Percentiles rank a stretch among this genome's conserved stretches.
phyloP scores from a whole-genome alignment of 257 asterid genomes.

The Buddleja alternifolia region DNA sequence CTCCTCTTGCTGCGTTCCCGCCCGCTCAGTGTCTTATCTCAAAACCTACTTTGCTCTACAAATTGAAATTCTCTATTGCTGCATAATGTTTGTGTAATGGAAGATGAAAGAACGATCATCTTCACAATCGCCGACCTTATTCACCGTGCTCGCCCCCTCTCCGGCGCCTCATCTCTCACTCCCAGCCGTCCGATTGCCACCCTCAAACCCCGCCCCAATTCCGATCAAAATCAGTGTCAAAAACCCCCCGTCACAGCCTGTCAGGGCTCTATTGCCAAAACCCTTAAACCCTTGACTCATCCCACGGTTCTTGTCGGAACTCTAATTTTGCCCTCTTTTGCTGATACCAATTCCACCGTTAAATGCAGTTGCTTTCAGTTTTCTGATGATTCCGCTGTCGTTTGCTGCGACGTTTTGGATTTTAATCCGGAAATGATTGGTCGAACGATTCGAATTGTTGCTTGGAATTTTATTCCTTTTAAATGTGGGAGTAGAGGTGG shows the following conservation, averaged over 20 bases:
- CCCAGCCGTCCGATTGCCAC: slow-evolving; percentile 32
- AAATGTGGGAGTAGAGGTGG: slow-evolving; percentile 45
- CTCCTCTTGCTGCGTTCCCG: too few relatives aligned
- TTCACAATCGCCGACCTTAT: slow-evolving; percentile 55
- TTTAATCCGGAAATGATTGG: slow-evolving; percentile 56
- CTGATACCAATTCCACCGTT: slow-evolving; percentile 1
- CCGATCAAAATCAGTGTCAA: slow-evolving; percentile 24
- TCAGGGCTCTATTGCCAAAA: slow-evolving; percentile 34
- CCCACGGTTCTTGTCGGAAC: slow-evolving; percentile 60
- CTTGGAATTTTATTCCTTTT: slow-evolving; percentile 84
- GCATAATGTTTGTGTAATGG: slow-evolving; percentile 36
- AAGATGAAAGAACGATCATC: slow-evolving; percentile 35
- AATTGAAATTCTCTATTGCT: too few relatives aligned
- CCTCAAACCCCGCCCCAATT: slow-evolving; percentile 21
- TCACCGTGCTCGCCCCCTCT: slow-evolving; percentile 47
- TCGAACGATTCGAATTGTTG: slow-evolving; percentile 41
- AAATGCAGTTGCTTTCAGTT: slow-evolving; percentile 67
- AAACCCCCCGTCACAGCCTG: slow-evolving; percentile 22
- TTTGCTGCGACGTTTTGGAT: slow-evolving; percentile 77
- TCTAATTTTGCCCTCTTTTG: slow-evolving; percentile 51
- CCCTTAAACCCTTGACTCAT: slow-evolving; percentile 58
- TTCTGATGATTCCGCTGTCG: slow-evolving; percentile 51
- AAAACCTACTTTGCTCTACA: too few relatives aligned
- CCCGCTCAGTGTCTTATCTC: too few relatives aligned
- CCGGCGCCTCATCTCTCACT: slow-evolving; percentile 56